Evolutionary conservation across 2,329 filamentous ascomycete species (phyloP).

Genomic region (Scolecobasidium constrictum): DNA sequence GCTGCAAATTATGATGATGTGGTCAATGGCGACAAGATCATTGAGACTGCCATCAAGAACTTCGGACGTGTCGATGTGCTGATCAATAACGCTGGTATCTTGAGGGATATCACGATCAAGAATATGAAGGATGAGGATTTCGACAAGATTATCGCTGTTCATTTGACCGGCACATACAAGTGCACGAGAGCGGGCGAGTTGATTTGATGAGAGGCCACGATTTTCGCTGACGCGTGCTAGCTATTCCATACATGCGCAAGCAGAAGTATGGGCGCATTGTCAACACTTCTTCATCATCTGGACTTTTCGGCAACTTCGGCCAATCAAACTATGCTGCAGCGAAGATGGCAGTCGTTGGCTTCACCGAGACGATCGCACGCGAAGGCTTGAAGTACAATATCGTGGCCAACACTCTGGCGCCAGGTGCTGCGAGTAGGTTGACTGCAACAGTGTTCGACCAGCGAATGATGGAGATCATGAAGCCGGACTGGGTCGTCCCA

Average conservation of each 20-base stretch:
- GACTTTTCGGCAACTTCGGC: conserved; percentile 89
- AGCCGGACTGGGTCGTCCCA: conserved; percentile 91
- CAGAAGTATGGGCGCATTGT: conserved; percentile 96
- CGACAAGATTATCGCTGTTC: conserved; percentile 88
- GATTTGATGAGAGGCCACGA: conserved; percentile 40
- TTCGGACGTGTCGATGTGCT: conserved; percentile 88
- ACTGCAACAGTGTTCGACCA: conserved; percentile 91
- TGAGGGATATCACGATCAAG: conserved; percentile 93
- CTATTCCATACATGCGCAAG: conserved; percentile 95
- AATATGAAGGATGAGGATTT: conserved; percentile 97
- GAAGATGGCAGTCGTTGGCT: conserved; percentile 90
- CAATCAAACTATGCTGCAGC: conserved; percentile 96
- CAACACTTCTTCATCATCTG: conserved; percentile 84
- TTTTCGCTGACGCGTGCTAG: conserved; percentile 51
- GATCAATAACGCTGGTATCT: conserved; percentile 95
- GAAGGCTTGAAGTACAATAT: conserved; percentile 99
- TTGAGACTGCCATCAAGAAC: conserved; percentile 70
- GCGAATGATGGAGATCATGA: conserved; percentile 75
- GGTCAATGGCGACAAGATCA: conserved; percentile 86
- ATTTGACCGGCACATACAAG: conserved; percentile 89
- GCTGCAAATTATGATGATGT: conserved; percentile 95
- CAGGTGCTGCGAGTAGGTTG: conserved; percentile 91
- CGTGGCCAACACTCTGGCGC: conserved; percentile 85
- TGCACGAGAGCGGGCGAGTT: conserved; percentile 73
- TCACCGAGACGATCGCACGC: conserved; percentile 96